phyloP scores from a whole-genome alignment of 75 land plant species.

The Pinus albicaulis region DNA sequence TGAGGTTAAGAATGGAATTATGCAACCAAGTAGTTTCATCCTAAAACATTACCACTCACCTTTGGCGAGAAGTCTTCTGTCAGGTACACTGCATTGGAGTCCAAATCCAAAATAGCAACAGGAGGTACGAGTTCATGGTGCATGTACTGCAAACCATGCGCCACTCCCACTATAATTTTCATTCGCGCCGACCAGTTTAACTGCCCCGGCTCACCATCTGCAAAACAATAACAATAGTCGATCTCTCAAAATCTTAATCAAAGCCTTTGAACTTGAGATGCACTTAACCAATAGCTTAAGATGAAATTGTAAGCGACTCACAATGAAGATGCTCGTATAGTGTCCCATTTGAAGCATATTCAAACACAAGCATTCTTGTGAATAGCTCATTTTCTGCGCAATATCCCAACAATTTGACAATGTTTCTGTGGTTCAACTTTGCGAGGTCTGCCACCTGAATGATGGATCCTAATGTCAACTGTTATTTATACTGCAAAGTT shows the following conservation, averaged over 20 bases:
- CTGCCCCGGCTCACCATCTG: constrained; percentile 88
- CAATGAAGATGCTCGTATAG: constrained; percentile 90
- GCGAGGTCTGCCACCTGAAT: constrained; percentile 82
- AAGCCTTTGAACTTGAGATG: background rate
- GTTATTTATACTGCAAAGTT: background rate
- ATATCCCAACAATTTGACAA: constrained; percentile 76
- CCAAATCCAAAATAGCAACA: constrained; percentile 71
- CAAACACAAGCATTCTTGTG: constrained; percentile 86
- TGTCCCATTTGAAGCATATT: constrained; percentile 95
- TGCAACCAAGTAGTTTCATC: background rate
- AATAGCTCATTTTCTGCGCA: constrained; percentile 74
- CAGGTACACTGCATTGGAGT: constrained; percentile 71
- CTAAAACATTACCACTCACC: constrained; percentile 30
- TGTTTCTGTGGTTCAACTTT: constrained; percentile 77
- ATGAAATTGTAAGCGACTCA: constrained; percentile 24
- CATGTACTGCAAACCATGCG: constrained; percentile 81
- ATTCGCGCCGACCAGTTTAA: constrained; percentile 87
- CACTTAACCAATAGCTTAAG: background rate
- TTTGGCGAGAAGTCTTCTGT: constrained; percentile 96
- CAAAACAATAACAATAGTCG: constrained; percentile 8
- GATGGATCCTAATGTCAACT: background rate
- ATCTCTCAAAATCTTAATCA: background rate
- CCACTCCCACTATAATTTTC: constrained; percentile 82
- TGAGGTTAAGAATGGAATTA: background rate
- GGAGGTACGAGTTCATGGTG: constrained; percentile 87